Conservation (phyloP, 306 rosid species). For the Gynostemma pentaphyllum region DNA sequence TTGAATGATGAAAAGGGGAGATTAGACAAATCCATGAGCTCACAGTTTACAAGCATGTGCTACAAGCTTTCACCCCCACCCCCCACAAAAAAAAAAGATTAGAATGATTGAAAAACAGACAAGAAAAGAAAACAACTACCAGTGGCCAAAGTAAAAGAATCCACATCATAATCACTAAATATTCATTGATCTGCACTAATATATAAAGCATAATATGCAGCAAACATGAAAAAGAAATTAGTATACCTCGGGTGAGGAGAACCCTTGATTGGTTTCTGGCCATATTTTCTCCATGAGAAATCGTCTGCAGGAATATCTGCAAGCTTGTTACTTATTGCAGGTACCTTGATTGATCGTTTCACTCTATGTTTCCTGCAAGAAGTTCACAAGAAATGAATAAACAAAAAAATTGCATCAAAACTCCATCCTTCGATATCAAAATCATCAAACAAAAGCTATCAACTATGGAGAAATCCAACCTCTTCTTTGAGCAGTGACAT, state of each 20-base stretch:
- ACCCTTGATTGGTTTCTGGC: conserved; percentile 99
- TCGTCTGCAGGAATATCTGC: conserved; percentile 99
- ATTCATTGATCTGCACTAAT: background rate
- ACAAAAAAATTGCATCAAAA: background rate
- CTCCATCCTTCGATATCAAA: background rate
- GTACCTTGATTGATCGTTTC: conserved; percentile 88
- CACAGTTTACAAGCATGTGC: too few species aligned
- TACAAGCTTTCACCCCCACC: background rate
- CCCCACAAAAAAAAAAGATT: too few species aligned
- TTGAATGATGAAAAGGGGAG: background rate
- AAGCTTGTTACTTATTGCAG: conserved; percentile 95
- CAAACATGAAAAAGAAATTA: background rate
- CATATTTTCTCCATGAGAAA: conserved; percentile 98
- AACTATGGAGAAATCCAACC: conserved; percentile 32
- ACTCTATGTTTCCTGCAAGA: conserved; percentile 79
- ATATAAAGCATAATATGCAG: background rate
- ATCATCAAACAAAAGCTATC: background rate
- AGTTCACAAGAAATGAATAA: background rate
- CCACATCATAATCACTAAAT: background rate
- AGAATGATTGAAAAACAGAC: background rate
- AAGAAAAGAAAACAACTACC: background rate
- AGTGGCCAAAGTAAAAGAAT: background rate
- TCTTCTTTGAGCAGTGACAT: conserved; percentile 99
- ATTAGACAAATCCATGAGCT: too few species aligned
- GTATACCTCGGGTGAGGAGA: conserved; percentile 97